These are phyloP conservation scores for Sorghum bicolor DNA, from an alignment of 176 grass and related monocot species.

Conservation along the genomic window Sorghum_bicolor_NCBIv3 NC_012875.2:55456001-55456500, in stretches of 20 bases:
- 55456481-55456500: background rate
- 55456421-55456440: background rate
- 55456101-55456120: background rate
- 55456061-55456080: background rate
- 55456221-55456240: background rate
- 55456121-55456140: background rate
- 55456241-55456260: background rate
- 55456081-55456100: background rate
- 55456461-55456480: background rate
- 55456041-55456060: background rate
- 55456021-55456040: background rate
- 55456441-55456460: background rate
- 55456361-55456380: slow-evolving; percentile 5
- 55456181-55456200: background rate
- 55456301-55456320: background rate
- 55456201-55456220: background rate
- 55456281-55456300: background rate
- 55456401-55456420: background rate
- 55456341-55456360: slow-evolving; percentile 11
- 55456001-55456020: background rate
- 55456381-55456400: slow-evolving; percentile 15
- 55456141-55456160: background rate
- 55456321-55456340: background rate
- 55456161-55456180: background rate
- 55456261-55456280: slow-evolving; percentile 5